Evolutionary conservation across 1,284 basidiomycete genomes (phyloP), one percentile per base, ranked within the genome.

Genomic region (Ceratobasidium sp.): DNA sequence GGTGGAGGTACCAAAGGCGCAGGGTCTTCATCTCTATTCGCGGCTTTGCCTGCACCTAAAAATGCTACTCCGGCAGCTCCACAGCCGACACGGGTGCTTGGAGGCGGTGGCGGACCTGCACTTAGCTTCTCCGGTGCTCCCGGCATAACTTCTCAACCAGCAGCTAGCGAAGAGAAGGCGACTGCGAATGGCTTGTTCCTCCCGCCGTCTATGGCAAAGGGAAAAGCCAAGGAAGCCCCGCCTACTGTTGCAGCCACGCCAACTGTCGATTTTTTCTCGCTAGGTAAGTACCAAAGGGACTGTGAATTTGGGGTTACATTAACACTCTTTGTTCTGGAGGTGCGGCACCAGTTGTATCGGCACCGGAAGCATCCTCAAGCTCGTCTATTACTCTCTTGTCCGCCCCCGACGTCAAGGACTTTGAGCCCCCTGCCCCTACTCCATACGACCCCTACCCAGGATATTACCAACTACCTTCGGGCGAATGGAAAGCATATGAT

Each of bases 401-500:
- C 40, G 92, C 93, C 0, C 92, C 93, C 6, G 83, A 83, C 32
- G 82, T 95, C 8, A 87, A 91, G 17, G 90, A 91, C 67, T 95
- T 92, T 81, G 86, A 89, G 51, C 90, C 92, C 0, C 95, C 94
- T 0, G 89, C 90, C 73, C 95, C 95, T 0, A 92, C 90, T 3
- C 86, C 89, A 0, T 85, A 86, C 25, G 95, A 96, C 82, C 89
- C 89, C 22, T 95, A 96, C 83, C 95, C 95, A 1, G 95, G 95
- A 1, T 97, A 96, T 84, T 96, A 97, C 83, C 90, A 92, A 78
- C 87, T 93, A 34, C 94, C 94, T 0, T 91, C 92, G 0, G 94
- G 95, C 11, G 82, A 87, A 66, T 96, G 95, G 91, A 91, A 89
- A 32, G 90, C 91, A 0, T 88, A 96, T 82, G 94, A 96, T 75